Conservation (phyloP, 1,284 basidiomycete genomes). For the Mycosarcoma mackinlayi region DNA sequence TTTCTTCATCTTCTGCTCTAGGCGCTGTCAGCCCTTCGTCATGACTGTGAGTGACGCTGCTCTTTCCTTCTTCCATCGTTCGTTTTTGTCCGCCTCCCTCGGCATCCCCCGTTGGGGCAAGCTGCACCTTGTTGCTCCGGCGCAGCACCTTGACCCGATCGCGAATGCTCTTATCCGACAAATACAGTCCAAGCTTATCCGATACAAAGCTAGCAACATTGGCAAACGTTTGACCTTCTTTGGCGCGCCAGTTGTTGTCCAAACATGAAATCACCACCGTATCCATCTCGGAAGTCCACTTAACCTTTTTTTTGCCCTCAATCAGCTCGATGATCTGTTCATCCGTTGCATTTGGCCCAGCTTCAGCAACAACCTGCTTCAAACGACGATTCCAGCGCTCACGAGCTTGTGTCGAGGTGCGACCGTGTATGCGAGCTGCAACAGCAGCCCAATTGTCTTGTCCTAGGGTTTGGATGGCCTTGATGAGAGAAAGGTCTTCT, state of each 20-base stretch:
- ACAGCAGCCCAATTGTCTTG: conserved; percentile 31
- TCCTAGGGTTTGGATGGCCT: conserved; percentile 15
- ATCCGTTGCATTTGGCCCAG: background rate
- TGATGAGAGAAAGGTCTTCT: conserved; percentile 32
- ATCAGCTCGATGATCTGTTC: conserved; percentile 8
- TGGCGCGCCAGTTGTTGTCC: conserved; percentile 13
- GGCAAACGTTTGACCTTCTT: conserved; percentile 17
- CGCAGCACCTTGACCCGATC: conserved; percentile 15
- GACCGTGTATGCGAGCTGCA: conserved; percentile 24
- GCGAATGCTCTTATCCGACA: conserved; percentile 29
- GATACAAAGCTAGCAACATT: conserved; percentile 17
- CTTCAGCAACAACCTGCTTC: conserved; percentile 16
- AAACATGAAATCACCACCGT: conserved; percentile 11
- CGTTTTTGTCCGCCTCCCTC: background rate
- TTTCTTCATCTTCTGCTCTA: background rate
- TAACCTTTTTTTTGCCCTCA: conserved; percentile 11
- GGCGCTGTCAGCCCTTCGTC: too few species aligned
- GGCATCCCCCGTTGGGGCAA: background rate
- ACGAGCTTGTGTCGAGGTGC: conserved; percentile 40
- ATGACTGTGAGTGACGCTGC: too few species aligned
- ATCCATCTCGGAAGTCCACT: conserved; percentile 37
- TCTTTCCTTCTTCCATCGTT: too few species aligned
- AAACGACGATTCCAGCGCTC: conserved; percentile 38
- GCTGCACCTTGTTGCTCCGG: background rate
- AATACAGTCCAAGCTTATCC: conserved; percentile 1